Conservation (phyloP, 2,329 filamentous ascomycete species). For the Rachicladosporium sp. region DNA sequence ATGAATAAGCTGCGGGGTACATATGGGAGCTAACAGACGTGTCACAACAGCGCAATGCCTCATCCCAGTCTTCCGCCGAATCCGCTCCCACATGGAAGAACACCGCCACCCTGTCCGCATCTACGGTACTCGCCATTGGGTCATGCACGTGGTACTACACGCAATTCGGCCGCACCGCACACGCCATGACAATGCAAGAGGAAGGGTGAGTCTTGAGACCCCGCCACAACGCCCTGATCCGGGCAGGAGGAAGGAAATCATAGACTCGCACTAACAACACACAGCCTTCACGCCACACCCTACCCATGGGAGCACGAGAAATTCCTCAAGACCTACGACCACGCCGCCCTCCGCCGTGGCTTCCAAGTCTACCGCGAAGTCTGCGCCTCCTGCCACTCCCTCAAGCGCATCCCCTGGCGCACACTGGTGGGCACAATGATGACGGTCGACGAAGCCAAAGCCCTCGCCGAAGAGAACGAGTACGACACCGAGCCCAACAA, state of each 20-base stretch:
- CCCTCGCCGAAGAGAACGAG: slow-evolving; percentile 92
- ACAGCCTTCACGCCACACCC: slow-evolving; percentile 75
- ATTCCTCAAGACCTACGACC: slow-evolving; percentile 92
- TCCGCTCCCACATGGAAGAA: slow-evolving; percentile 66
- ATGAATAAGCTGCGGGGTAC: slow-evolving; percentile 4
- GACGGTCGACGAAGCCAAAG: slow-evolving; percentile 97
- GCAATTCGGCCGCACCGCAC: slow-evolving; percentile 76
- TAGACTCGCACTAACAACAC: not conserved
- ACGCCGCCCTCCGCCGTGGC: slow-evolving; percentile 93
- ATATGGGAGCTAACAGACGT: slow-evolving; percentile 11
- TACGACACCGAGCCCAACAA: slow-evolving; percentile 98
- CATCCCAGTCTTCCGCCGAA: slow-evolving; percentile 57
- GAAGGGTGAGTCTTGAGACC: slow-evolving; percentile 64
- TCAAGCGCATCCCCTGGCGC: slow-evolving; percentile 88
- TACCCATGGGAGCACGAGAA: slow-evolving; percentile 95
- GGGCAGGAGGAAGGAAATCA: no score
- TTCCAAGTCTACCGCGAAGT: slow-evolving; percentile 99
- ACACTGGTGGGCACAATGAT: slow-evolving; percentile 78
- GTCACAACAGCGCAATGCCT: slow-evolving; percentile 43
- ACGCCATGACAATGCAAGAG: slow-evolving; percentile 86
- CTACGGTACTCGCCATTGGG: slow-evolving; percentile 74
- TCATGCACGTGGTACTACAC: slow-evolving; percentile 96
- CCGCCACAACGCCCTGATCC: no score
- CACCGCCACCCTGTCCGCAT: slow-evolving; percentile 75
- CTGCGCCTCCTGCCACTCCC: slow-evolving; percentile 94